These are phyloP conservation scores for Phytophthora palmivora DNA, from an alignment of 352 stramenopile genomes.

Conservation along the genomic window DNA sequence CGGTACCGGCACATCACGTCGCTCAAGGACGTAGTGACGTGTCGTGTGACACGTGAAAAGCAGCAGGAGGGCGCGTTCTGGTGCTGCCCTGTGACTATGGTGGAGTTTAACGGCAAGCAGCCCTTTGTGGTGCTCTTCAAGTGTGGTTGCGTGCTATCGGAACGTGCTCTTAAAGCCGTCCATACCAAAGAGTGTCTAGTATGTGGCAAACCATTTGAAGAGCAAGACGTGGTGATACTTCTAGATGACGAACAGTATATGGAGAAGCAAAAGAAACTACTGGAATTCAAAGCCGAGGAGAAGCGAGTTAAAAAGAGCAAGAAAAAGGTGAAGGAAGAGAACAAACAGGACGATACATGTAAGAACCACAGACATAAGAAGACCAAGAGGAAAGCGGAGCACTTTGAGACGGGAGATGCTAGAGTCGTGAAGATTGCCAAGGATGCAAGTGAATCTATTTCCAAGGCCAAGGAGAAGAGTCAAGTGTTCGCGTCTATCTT, in stretches of 20 bases:
- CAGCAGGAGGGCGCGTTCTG: constrained; percentile 21
- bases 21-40: constrained; percentile 90
- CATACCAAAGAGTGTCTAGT: constrained; percentile 72
- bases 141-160: constrained; percentile 91
- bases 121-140: constrained; percentile 83
- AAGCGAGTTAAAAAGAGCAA: constrained; percentile 63
- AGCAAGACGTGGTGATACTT: constrained; percentile 66
- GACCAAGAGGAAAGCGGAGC: constrained; percentile 49
- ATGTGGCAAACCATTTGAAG: constrained; percentile 62
- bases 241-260: constrained; percentile 67
- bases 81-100: constrained; percentile 86
- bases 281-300: constrained; percentile 57
- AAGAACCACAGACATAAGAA: constrained; percentile 41
- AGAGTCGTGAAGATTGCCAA: constrained; percentile 58
- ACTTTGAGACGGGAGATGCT: constrained; percentile 27
- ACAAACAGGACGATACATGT: constrained; percentile 47
- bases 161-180: constrained; percentile 89
- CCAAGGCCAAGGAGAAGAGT: constrained; percentile 77
- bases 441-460: constrained; percentile 62
- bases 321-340: constrained; percentile 44
- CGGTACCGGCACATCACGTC: constrained; percentile 83
- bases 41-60: constrained; percentile 46
- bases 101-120: constrained; percentile 89
- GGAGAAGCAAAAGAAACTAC: constrained; percentile 46
- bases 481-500: constrained; percentile 87